Base-by-base conservation (phyloP, 2,329 filamentous ascomycete genomes). In the Epichloe coenophiala region DNA sequence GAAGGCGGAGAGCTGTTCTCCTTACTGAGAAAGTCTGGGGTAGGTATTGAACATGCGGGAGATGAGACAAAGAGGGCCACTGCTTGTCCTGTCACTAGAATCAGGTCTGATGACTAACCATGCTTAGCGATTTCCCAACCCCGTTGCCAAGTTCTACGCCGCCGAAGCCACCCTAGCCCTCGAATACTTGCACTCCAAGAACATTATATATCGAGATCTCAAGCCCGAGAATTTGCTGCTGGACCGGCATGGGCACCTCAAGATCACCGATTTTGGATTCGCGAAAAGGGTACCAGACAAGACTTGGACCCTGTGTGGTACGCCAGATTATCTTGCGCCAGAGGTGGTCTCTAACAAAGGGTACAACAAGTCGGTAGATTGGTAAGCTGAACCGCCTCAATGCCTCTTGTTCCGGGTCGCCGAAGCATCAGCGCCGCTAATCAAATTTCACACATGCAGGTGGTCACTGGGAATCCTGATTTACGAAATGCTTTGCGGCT, bases 261-360 rank as follows among this genome's bases (percentile, higher is more conserved):
- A 96, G 69, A 96, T 96, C 63, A 96, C 90, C 15, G 91, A 98
- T 73, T 98, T 98, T 70, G 93, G 93, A 3, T 98, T 98, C 64
- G 93, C 93, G 47, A 98, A 98, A 73, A 88, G 90, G 59, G 93
- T 98, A 27, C 90, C 90, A 15, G 93, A 98, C 75, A 97, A 97
- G 70, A 98, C 93, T 41, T 98, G 93, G 93, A 98, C 93, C 27
- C 77, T 98, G 41, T 98, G 93, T 65, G 93, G 93, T 54, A 98
- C 93, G 11, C 93, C 93, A 6, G 93, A 98, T 69, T 98, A 98
- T 65, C 80, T 98, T 37, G 93, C 93, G 1, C 93, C 93, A 0
- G 93, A 98, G 70, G 93, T 98, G 13, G 93, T 98, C n/a, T 90
- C 89, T 53, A 96, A 91, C 67, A 97, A 97, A 71, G 93, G 93